phyloP scores from a whole-genome alignment of 805 yeast genomes.

The Hanseniaspora hatyaiensis region DNA sequence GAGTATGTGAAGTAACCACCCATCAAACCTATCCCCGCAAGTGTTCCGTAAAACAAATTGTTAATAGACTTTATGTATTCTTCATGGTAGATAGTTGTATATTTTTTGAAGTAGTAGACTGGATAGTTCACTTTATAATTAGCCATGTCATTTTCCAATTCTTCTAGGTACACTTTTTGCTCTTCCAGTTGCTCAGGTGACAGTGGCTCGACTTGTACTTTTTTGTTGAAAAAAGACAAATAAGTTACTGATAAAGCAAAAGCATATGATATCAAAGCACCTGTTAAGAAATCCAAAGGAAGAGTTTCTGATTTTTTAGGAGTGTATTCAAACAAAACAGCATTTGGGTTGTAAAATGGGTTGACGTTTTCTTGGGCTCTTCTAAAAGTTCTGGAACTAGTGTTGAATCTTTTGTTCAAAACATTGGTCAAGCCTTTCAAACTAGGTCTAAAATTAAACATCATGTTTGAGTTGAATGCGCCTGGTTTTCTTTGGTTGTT shows the following conservation, averaged over 20 bases:
- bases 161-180: neutral
- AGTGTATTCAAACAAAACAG: neutral
- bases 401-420: neutral
- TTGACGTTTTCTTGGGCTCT: neutral
- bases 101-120: neutral
- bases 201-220: neutral
- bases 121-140: conserved; percentile 1
- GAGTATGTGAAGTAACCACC: no score
- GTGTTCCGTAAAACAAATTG: no score
- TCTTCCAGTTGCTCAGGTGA: neutral
- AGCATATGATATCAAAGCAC: neutral
- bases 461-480: neutral
- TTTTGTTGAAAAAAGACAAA: neutral
- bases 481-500: neutral
- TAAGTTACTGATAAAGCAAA: neutral
- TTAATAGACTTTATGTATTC: no score
- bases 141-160: neutral
- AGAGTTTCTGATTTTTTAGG: neutral
- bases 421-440: neutral
- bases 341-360: neutral
- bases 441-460: neutral
- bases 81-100: no score
- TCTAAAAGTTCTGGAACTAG: neutral
- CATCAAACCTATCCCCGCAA: no score
- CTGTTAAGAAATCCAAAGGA: neutral